Percentiles rank a stretch among this genome's conserved stretches.
Evolutionary conservation across 768 basidiomycete species (phyloP).

Genomic region (Boletus sp.): DNA sequence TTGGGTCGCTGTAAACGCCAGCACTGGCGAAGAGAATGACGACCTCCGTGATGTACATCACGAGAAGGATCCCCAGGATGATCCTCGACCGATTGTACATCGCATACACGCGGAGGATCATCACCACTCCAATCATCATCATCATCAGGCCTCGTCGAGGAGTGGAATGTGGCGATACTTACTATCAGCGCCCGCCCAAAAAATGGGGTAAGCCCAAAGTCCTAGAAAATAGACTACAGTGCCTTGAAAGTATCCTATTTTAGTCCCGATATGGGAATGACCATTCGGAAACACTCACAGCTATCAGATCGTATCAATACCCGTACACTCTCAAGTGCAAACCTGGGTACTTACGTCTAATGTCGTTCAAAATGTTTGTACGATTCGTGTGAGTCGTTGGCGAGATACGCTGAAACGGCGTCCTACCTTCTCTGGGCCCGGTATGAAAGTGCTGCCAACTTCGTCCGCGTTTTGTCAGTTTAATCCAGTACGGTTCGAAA

Average conservation of each 20-base stretch:
- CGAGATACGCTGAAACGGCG: neutral
- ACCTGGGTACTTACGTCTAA: neutral
- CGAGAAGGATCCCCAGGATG: neutral
- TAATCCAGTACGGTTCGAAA: neutral
- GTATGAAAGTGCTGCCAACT: too few species aligned
- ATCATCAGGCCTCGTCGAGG: neutral
- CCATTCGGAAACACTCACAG: too few species aligned
- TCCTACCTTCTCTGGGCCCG: neutral
- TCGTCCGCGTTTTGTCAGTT: neutral
- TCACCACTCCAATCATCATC: neutral
- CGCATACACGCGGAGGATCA: neutral
- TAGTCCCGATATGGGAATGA: too few species aligned
- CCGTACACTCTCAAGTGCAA: too few species aligned
- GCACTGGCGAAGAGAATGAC: neutral
- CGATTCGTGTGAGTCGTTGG: neutral
- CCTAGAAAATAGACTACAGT: too few species aligned
- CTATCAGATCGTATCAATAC: too few species aligned
- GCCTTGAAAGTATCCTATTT: too few species aligned
- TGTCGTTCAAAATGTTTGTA: neutral
- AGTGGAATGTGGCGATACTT: too few species aligned
- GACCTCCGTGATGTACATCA: neutral
- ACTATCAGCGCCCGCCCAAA: too few species aligned
- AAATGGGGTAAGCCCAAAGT: too few species aligned
- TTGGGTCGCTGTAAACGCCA: neutral
- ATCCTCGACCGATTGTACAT: constrained; percentile 1